phyloP scores from a whole-genome alignment of 257 asterid genomes.

The Ballota nigra region DNA sequence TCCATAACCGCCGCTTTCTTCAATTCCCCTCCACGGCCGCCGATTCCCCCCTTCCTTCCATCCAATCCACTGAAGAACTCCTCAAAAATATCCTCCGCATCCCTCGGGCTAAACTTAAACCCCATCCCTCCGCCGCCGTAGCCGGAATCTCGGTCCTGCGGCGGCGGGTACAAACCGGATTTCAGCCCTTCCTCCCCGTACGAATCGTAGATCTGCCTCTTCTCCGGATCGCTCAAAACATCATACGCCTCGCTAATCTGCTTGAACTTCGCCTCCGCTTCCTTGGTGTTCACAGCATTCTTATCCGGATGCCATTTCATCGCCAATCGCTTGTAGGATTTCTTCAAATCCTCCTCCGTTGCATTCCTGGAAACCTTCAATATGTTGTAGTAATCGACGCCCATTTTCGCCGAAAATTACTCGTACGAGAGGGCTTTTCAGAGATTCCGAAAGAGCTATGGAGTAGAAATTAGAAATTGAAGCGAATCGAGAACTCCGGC shows the following conservation, averaged over 20 bases:
- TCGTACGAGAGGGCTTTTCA: not conserved
- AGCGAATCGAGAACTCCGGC: no score
- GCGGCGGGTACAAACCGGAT: constrained; percentile 44
- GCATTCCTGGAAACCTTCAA: constrained; percentile 66
- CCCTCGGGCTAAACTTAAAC: constrained; percentile 50
- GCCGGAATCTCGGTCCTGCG: constrained; percentile 30
- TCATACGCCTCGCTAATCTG: constrained; percentile 91
- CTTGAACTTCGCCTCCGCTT: constrained; percentile 93
- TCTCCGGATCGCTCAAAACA: constrained; percentile 69
- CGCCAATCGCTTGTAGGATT: constrained; percentile 75
- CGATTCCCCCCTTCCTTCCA: constrained; percentile 30
- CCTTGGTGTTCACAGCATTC: constrained; percentile 61
- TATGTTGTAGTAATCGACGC: constrained; percentile 74
- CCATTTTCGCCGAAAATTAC: constrained; percentile 34
- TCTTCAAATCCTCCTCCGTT: constrained; percentile 76
- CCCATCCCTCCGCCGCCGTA: constrained; percentile 34
- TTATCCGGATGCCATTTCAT: constrained; percentile 99
- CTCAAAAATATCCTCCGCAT: constrained; percentile 76
- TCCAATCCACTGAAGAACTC: constrained; percentile 74
- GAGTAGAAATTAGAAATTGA: no score
- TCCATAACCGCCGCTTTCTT: constrained; percentile 85
- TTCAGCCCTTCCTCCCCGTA: constrained; percentile 79
- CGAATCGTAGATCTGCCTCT: constrained; percentile 93
- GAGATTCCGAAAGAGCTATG: no score
- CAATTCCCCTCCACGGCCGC: constrained; percentile 35